These are phyloP conservation scores for Starmerella cellae DNA, from an alignment of 805 yeast species.

Conservation along the genomic window DNA sequence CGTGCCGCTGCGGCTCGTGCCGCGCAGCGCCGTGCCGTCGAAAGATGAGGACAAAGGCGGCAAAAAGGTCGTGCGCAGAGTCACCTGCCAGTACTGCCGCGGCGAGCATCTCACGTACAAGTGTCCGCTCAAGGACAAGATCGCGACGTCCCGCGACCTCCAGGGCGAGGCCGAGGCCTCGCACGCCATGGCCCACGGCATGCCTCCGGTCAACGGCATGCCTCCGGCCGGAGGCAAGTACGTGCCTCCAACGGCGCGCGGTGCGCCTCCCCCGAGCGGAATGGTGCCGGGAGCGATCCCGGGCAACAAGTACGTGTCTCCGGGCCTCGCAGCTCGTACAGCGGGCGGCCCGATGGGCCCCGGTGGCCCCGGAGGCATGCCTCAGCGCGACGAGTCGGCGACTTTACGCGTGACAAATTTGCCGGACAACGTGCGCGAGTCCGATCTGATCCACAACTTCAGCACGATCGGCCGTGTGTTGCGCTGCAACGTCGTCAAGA, in stretches of 20 bases:
- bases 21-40: slow-evolving; percentile 22
- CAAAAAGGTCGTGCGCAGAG: slow-evolving; percentile 32
- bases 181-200: slow-evolving; percentile 1
- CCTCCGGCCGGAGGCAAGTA: slow-evolving; percentile 31
- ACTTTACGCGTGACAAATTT: slow-evolving; percentile 86
- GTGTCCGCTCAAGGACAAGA: slow-evolving; percentile 89
- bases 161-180: slow-evolving; percentile 6
- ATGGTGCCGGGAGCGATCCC: slow-evolving; percentile 15
- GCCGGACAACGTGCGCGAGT: slow-evolving; percentile 74
- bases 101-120: slow-evolving; percentile 86
- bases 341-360: slow-evolving; percentile 29
- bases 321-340: slow-evolving; percentile 40
- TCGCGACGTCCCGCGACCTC: slow-evolving; percentile 18
- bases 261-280: slow-evolving; percentile 22
- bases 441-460: slow-evolving; percentile 62
- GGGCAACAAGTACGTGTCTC: slow-evolving; percentile 50
- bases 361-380: slow-evolving; percentile 25
- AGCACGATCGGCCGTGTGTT: slow-evolving; percentile 52
- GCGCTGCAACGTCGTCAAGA: slow-evolving; percentile 74
- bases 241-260: slow-evolving; percentile 37
- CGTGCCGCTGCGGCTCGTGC: slow-evolving; percentile 11
- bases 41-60: slow-evolving; percentile 37
- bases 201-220: background rate
- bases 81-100: slow-evolving; percentile 79
- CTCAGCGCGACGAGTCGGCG: slow-evolving; percentile 60